Base-by-base conservation (phyloP, 495 filamentous ascomycete genomes). In the Geoglossum glabrum region DNA sequence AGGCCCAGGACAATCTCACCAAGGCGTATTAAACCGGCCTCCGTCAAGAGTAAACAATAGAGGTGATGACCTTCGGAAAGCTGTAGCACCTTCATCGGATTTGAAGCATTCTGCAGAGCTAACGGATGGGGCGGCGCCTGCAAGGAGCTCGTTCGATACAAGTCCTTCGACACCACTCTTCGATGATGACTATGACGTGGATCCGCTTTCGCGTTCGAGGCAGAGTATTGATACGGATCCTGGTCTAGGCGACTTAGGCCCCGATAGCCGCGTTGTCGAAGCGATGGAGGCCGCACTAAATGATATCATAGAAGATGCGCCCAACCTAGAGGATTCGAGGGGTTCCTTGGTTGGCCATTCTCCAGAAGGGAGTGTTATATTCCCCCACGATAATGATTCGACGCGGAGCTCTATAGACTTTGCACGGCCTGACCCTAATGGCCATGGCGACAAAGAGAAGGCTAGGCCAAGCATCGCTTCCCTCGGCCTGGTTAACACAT, bases 221-320 rank as follows among this genome's bases (percentile, higher is more conserved):
- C 71, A 78, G 45, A 84, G 80, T 43, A 61, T 83, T 19, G 69
- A 71, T 26, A 69, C 71, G 21, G 70, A 67, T 9, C 25, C 56
- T 47, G 47, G 52, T 15, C 62, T 59, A 25, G 30, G 27, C 21
- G 58, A 63, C 13, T 59, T 61, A 27, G 67, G 59, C 7, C 65
- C 71, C n/a, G 62, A 79, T 60, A 74, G 68, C 21, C 65, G 74
- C 62, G 73, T 95, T 33, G 87, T 99, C 19, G 80, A 94, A 69
- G 92, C 87, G 0, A 89, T 99, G 85, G 88, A 96, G 68, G 82
- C 81, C 55, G 92, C 92, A 50, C 72, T 99, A n/a, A 94, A 85
- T 63, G 85, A 89, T 61, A 99, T 99, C 55, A 86, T 99, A 67
- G 88, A 87, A 58, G 81, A 87, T 57, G 76, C 84, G 51, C 74